Conservation (phyloP, 768 basidiomycete species). For the Leccinum imitatum region DNA sequence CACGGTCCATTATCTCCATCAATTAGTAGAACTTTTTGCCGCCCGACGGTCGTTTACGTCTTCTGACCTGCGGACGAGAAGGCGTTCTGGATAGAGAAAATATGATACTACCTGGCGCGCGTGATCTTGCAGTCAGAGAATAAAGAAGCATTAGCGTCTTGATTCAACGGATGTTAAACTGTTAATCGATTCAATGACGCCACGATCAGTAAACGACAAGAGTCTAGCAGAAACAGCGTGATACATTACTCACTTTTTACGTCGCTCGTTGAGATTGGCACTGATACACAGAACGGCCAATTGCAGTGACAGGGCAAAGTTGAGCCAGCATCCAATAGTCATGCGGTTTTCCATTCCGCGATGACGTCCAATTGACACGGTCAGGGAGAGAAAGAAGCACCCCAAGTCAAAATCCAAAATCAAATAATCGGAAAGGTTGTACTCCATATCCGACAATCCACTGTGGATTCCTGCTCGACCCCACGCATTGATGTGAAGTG, state of each 20-base stretch:
- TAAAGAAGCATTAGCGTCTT: background rate
- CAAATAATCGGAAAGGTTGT: background rate
- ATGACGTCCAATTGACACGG: conserved; percentile 3
- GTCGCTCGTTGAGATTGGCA: conserved; percentile 5
- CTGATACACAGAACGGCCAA: background rate
- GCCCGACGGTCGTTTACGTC: conserved; percentile 17
- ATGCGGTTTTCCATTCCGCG: conserved; percentile 16
- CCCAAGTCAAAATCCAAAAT: background rate
- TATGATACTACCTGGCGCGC: background rate
- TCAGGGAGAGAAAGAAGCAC: conserved; percentile 26
- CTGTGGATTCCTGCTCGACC: background rate
- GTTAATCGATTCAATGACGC: conserved; percentile 8
- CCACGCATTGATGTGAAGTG: background rate
- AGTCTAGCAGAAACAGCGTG: background rate
- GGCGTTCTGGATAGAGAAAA: conserved; percentile 6
- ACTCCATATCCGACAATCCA: background rate
- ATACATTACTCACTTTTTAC: conserved; percentile 21
- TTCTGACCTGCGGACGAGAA: conserved; percentile 8
- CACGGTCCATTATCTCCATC: background rate
- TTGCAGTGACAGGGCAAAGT: background rate
- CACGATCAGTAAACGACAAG: conserved; percentile 5
- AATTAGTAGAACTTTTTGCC: conserved; percentile 4
- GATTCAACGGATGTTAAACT: conserved; percentile 3
- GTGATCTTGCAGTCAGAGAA: conserved; percentile 1
- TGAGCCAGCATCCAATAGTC: background rate